Percentiles rank a stretch among this genome's conserved stretches.
Conservation (phyloP, 148 eudicot genomes). For the Amaranthus palmeri region DNA sequence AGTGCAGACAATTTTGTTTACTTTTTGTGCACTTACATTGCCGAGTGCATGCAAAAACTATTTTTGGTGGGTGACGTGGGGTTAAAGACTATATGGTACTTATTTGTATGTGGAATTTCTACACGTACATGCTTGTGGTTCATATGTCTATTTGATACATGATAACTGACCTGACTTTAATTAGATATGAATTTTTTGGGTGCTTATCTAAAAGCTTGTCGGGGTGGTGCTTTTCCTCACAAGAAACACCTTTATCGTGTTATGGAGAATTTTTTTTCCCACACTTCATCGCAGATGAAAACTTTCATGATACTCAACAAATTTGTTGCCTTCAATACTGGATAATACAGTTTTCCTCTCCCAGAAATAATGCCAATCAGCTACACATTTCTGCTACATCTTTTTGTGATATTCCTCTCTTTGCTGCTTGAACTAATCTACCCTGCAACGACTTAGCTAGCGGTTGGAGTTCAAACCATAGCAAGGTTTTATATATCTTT, state of each 20-base stretch:
- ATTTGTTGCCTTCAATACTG: neutral
- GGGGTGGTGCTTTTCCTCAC: neutral
- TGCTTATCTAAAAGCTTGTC: neutral
- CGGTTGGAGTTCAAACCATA: neutral
- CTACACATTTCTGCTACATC: neutral
- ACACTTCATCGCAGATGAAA: neutral
- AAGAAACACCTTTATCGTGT: neutral
- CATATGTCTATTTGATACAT: too few species aligned
- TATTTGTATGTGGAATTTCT: neutral
- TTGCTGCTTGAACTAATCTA: neutral
- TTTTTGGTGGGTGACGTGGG: slow-evolving; percentile 5
- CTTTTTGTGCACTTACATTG: neutral
- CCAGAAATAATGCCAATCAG: neutral
- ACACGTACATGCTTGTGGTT: too few species aligned
- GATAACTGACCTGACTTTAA: neutral
- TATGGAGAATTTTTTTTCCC: neutral
- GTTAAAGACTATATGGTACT: slow-evolving; percentile 6
- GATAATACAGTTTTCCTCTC: neutral
- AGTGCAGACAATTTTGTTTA: neutral
- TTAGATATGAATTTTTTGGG: neutral
- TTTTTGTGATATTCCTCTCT: neutral
- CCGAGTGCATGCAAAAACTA: neutral
- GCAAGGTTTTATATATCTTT: neutral
- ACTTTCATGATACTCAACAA: neutral
- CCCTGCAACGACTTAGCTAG: neutral